Evolutionary conservation across 441 rosid genomes (phyloP), one percentile per base, ranked within the genome.

Genomic region (Gossypium gossypioides): DNA sequence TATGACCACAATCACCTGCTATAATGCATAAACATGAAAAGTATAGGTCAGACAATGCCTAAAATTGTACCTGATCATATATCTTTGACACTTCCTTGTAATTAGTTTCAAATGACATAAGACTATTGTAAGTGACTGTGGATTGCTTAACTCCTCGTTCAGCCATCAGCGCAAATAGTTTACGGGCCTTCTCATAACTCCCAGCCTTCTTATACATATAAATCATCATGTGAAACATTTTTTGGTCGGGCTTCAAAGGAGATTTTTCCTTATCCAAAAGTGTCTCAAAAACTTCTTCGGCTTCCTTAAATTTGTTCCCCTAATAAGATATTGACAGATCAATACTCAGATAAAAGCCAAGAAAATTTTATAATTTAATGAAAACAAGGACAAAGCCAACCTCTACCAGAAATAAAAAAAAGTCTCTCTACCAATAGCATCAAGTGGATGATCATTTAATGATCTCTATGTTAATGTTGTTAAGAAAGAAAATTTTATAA

Each of bases 21-120:
- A 12, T 29, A 72, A 62, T 1, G 15, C 37, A 72, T 16, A 72
- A 52, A 62, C 16, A 46, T 25, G 42, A n/a, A 58, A 22, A 15
- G 27, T 2, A 34, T 6, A 56, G 44, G 44, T 10, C 22, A 19
- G 32, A 68, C 12, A 32, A 59, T 18, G 55, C 55, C 18, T 13
- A 44, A 32, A 69, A 69, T 25, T 64, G 68, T 80, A 94, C 98
- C 96, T 91, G 94, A 79, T 90, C 96, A 84, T 90, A 94, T 80
- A 90, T 92, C 81, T 84, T 87, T 46, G 99, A 94, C 74, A 92
- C 99, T 82, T 94, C 99, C 88, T 94, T 94, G 77, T 90, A 94
- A 71, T 78, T 87, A 68, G 86, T 84, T 81, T 89, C 99, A 76
- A 92, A 89, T 42, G 97, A 89, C 99, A 94, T 94, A 62, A 92